phyloP scores from a whole-genome alignment of 371 early-diverging fungal species.

The Syncephalastrum contaminatum region DNA sequence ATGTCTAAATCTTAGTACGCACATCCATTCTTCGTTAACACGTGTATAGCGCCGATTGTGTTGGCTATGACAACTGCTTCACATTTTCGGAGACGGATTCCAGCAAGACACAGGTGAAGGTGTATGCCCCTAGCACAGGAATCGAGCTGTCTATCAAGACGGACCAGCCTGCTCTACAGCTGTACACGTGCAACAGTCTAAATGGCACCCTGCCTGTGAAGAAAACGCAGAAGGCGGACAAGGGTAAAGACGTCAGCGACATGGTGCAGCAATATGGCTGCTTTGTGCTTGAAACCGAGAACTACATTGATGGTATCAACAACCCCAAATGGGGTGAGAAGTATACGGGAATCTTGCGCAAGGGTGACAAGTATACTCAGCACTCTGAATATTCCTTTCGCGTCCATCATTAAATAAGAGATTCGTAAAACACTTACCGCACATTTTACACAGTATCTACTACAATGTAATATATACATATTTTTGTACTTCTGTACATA shows the following conservation, averaged over 20 bases:
- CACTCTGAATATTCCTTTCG: conserved; percentile 13
- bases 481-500: too few species aligned
- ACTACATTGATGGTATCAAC: conserved; percentile 26
- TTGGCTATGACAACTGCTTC: conserved; percentile 35
- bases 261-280: conserved; percentile 22
- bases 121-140: conserved; percentile 20
- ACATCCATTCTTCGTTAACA: background rate
- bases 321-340: conserved; percentile 18
- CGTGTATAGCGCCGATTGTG: conserved; percentile 13
- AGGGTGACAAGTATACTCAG: conserved; percentile 15
- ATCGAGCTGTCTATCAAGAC: conserved; percentile 21
- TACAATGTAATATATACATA: too few species aligned
- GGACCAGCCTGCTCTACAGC: conserved; percentile 21
- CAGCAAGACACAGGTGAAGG: conserved; percentile 14
- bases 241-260: background rate
- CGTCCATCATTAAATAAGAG: conserved; percentile 1
- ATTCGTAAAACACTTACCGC: too few species aligned
- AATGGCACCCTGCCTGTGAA: conserved; percentile 25
- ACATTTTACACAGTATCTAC: too few species aligned
- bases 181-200: conserved; percentile 19
- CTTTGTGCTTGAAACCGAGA: conserved; percentile 22
- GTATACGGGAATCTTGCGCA: conserved; percentile 12
- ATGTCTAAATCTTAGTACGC: background rate
- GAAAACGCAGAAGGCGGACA: conserved; percentile 11
- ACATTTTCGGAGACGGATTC: conserved; percentile 21